Evolutionary conservation across 768 basidiomycete species (phyloP).

Genomic region (Cystofilobasidium ferigula): DNA sequence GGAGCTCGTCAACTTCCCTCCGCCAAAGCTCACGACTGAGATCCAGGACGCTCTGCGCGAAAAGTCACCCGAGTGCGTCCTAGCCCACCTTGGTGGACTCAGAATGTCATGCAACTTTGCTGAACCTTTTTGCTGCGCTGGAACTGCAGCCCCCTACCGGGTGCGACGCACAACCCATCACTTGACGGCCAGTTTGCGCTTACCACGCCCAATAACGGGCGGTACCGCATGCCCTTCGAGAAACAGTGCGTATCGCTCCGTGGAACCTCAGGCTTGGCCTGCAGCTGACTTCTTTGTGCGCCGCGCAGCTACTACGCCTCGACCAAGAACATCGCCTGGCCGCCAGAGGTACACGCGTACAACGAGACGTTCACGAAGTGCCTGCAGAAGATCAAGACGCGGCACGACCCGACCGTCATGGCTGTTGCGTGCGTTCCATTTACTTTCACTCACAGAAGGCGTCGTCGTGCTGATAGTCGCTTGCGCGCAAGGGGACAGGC

Average conservation of each 20-base stretch:
- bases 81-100: no score
- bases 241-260: slow-evolving; percentile 13
- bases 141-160: slow-evolving; percentile 47
- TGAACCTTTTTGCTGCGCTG: not conserved
- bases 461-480: not conserved
- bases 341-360: slow-evolving; percentile 86
- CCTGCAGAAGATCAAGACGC: slow-evolving; percentile 76
- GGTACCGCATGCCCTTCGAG: slow-evolving; percentile 19
- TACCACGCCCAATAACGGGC: not conserved
- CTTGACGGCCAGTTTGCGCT: slow-evolving; percentile 30
- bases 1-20: slow-evolving; percentile 82
- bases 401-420: slow-evolving; percentile 95
- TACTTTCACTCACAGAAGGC: no score
- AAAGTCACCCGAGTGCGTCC: slow-evolving; percentile 31
- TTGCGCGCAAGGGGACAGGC: slow-evolving; percentile 40
- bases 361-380: slow-evolving; percentile 80
- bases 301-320: slow-evolving; percentile 65
- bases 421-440: slow-evolving; percentile 56
- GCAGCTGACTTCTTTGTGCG: not conserved
- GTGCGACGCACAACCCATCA: slow-evolving; percentile 69
- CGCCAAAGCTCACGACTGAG: slow-evolving; percentile 56
- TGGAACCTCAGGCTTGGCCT: no score
- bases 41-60: slow-evolving; percentile 50
- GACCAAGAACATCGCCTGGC: slow-evolving; percentile 59
- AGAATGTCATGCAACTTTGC: not conserved